Conservation (phyloP, 352 stramenopile species). For the Chrysophaeum taylorii region DNA sequence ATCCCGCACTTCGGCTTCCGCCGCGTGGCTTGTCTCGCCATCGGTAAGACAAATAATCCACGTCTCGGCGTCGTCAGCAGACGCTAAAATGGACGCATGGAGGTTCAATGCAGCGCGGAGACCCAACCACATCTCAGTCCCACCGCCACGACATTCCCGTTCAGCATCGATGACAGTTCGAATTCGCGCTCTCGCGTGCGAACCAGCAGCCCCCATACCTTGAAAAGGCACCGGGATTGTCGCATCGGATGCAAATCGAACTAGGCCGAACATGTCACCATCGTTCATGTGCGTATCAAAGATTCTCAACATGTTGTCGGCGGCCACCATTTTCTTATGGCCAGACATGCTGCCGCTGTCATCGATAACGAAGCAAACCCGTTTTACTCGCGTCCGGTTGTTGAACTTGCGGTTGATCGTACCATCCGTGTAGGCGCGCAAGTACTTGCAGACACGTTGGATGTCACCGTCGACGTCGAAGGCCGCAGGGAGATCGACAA, state of each 20-base stretch:
- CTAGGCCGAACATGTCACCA: slow-evolving; percentile 31
- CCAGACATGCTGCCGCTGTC: slow-evolving; percentile 35
- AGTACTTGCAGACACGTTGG: slow-evolving; percentile 32
- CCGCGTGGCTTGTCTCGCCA: slow-evolving; percentile 26
- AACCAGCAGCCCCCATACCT: slow-evolving; percentile 12
- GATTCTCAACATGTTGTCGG: slow-evolving; percentile 31
- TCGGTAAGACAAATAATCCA: slow-evolving; percentile 38
- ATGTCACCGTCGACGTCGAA: slow-evolving; percentile 30
- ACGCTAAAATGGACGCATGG: neutral
- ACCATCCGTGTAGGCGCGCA: slow-evolving; percentile 35
- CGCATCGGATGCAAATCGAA: slow-evolving; percentile 24
- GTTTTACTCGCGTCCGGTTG: slow-evolving; percentile 23
- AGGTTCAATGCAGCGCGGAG: slow-evolving; percentile 22
- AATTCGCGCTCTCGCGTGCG: slow-evolving; percentile 9
- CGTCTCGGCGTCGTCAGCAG: slow-evolving; percentile 17
- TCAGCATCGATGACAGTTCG: slow-evolving; percentile 19
- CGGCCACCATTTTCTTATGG: slow-evolving; percentile 26
- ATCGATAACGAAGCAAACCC: slow-evolving; percentile 36
- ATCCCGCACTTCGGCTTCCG: neutral
- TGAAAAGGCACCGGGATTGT: slow-evolving; percentile 27
- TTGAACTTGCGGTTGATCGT: slow-evolving; percentile 38
- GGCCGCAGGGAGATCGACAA: slow-evolving; percentile 25
- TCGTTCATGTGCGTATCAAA: slow-evolving; percentile 32
- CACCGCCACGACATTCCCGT: slow-evolving; percentile 23
- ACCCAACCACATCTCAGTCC: slow-evolving; percentile 32